These are phyloP conservation scores for Lachnellula cervina DNA, from an alignment of 2,329 filamentous ascomycete species.

Conservation along the genomic window DNA sequence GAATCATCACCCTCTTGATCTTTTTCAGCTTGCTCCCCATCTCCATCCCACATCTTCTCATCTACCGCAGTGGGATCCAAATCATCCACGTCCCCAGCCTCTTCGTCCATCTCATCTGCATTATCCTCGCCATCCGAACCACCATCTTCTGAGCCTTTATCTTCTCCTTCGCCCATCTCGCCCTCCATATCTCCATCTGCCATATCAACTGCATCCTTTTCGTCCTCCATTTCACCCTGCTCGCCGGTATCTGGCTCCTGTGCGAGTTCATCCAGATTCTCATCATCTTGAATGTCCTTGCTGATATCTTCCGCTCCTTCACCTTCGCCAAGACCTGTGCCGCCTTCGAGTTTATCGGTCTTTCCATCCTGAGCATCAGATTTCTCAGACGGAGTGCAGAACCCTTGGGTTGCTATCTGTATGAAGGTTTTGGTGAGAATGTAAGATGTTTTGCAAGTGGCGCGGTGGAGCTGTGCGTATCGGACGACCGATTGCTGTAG, in stretches of 20 bases:
- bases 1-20: conserved; percentile 72
- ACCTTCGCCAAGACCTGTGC: conserved; percentile 90
- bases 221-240: conserved; percentile 65
- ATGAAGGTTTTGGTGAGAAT: conserved; percentile 72
- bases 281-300: conserved; percentile 90
- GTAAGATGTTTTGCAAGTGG: conserved; percentile 69
- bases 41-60: conserved; percentile 98
- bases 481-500: conserved; percentile 53
- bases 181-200: conserved; percentile 89
- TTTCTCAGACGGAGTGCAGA: conserved; percentile 85
- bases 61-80: conserved; percentile 86
- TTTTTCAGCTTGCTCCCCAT: conserved; percentile 72
- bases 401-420: conserved; percentile 76
- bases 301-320: conserved; percentile 96
- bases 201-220: conserved; percentile 87
- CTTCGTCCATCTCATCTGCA: conserved; percentile 78
- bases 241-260: conserved; percentile 66
- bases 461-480: conserved; percentile 61
- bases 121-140: conserved; percentile 61
- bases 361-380: conserved; percentile 64
- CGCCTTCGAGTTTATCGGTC: conserved; percentile 77
- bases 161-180: conserved; percentile 64
- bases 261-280: conserved; percentile 86
- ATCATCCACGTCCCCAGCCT: conserved; percentile 86
- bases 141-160: conserved; percentile 58